A percentile compares a stretch with the other conserved stretches of the same genome.
phyloP scores from a whole-genome alignment of 306 rosid genomes.

The Fragaria ananassa region DNA sequence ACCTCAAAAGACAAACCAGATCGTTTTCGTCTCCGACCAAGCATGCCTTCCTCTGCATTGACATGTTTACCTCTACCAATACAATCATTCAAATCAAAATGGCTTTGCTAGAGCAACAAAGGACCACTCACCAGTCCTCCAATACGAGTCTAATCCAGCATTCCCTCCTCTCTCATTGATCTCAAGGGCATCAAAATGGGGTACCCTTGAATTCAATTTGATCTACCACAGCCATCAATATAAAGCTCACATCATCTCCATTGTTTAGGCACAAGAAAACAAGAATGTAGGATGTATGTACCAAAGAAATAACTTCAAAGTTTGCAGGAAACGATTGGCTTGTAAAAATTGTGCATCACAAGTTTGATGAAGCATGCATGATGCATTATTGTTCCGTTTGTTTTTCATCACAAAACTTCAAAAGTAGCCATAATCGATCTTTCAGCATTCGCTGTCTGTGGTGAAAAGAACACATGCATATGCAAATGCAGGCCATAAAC shows the following conservation, averaged over 20 bases:
- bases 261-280: conserved; percentile 29
- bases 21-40: conserved; percentile 9
- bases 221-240: conserved; percentile 27
- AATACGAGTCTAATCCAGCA: neutral
- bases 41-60: conserved; percentile 7
- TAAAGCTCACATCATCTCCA: neutral
- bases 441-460: neutral
- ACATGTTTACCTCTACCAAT: conserved; percentile 1
- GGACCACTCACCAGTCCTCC: conserved; percentile 10
- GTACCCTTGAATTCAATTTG: neutral
- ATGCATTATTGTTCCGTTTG: neutral
- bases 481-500: conserved; percentile 11
- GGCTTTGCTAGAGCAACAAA: neutral
- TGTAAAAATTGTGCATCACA: conserved; percentile 12
- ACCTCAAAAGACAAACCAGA: conserved; percentile 17
- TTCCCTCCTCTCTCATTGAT: neutral
- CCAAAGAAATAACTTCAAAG: neutral
- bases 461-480: conserved; percentile 1
- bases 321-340: neutral
- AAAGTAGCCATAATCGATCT: conserved; percentile 1
- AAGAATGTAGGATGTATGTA: conserved; percentile 26
- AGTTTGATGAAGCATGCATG: neutral
- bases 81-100: neutral
- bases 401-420: neutral
- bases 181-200: conserved; percentile 14